phyloP scores from a whole-genome alignment of 2,329 filamentous ascomycete species.

The Cyphellophora europaea region DNA sequence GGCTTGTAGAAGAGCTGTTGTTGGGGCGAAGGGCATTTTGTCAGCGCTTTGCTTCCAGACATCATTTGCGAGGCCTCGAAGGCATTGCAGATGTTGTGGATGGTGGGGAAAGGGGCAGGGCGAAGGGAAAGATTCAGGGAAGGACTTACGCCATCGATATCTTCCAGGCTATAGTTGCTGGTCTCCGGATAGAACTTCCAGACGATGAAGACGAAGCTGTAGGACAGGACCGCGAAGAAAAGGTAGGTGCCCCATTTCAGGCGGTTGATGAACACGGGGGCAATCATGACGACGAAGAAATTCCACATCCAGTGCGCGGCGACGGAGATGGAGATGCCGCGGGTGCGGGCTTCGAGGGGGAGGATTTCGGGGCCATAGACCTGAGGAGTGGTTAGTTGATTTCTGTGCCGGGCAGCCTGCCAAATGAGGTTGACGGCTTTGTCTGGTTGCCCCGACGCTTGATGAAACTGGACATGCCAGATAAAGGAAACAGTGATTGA shows the following conservation, averaged over 20 bases:
- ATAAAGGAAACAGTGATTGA: conserved; percentile 19
- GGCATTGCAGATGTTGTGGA: too few relatives aligned
- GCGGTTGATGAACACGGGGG: conserved; percentile 20
- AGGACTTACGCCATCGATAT: conserved; percentile 6
- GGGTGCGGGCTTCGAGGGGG: conserved; percentile 39
- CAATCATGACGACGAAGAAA: conserved; percentile 25
- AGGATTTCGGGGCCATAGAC: conserved; percentile 37
- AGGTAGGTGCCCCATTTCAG: conserved; percentile 23
- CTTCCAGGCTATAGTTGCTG: conserved; percentile 6
- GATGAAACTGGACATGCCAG: too few relatives aligned
- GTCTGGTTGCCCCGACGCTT: too few relatives aligned
- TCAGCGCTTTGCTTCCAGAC: too few relatives aligned
- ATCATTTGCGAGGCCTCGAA: too few relatives aligned
- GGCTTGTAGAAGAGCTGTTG: background rate
- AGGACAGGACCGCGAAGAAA: conserved; percentile 22
- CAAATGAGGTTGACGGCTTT: too few relatives aligned
- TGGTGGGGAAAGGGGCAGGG: too few relatives aligned
- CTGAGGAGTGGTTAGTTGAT: background rate
- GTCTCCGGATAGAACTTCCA: conserved; percentile 18
- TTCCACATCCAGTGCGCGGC: conserved; percentile 33
- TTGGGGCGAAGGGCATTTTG: too few relatives aligned
- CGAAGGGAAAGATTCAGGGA: too few relatives aligned
- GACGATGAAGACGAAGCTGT: conserved; percentile 19
- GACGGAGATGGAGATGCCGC: conserved; percentile 41
- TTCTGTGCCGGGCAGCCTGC: background rate